Evolutionary conservation across 805 yeast species (phyloP), one percentile per base, ranked within the genome.

Genomic region (Kazachstania africana): DNA sequence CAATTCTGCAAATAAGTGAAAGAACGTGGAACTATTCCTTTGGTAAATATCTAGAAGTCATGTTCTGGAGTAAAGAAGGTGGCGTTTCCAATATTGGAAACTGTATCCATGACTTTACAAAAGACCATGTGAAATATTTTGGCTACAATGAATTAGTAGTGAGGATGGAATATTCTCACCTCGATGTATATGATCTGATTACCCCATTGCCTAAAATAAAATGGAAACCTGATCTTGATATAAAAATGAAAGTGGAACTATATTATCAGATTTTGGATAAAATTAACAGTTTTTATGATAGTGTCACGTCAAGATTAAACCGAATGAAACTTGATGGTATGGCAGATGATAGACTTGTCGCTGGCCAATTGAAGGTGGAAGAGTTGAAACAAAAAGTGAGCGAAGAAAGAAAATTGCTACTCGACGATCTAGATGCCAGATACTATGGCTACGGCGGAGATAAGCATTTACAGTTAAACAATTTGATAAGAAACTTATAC

Each of bases 21-120:
- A 75, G 75, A 24, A 76, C 96, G 0, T 87, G 93, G 78, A 84
- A 78, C 47, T 77, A 76, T 40, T 88, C 97, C 0, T 78, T 91
- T 55, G 98, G 97, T 0, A 93, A 93, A 49, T 91, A 81, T 50
- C 60, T 91, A 16, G 97, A 91, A 58, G 60, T 87, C 15, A 63
- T 79, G 19, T 87, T 87, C 50, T 84, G 94, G 81, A 71, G 79
- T 34, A 56, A 63, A 22, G 63, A 60, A 13, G 59, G 73, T 24
- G 62, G 70, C 10, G 61, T 74, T 35, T 62, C 74, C 5, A 78
- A 75, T 2, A 56, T 68, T 33, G 79, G 78, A 1, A 64, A 68
- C 14, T 91, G 98, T 53, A 56, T 65, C 0, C 96, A 88, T 55
- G 84, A 85, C 50, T 75, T 78, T 35, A 78, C 82, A 41, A 72